Evolutionary conservation across 371 early-diverging fungal genomes (phyloP), one percentile per base, ranked within the genome.

Genomic region (Mucor sp.): DNA sequence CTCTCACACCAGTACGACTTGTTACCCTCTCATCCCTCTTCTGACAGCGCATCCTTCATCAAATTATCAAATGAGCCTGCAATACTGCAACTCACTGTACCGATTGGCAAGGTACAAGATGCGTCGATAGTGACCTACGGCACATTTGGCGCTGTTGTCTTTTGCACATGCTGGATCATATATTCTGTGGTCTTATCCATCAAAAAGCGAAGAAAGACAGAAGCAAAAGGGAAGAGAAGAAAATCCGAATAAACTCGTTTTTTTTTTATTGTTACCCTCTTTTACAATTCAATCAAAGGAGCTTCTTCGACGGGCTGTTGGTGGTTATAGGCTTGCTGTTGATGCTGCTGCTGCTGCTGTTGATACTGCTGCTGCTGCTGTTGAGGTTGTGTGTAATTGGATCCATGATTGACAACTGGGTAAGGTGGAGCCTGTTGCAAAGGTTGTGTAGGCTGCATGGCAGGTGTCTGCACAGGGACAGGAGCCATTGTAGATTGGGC

Each of bases 251-350:
- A 75, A 60, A 53, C 19, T 32, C 30, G 28, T 17, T 27, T 30
- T 27, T 15, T n/a, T 30, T 30, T n/a, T n/a, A 32, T 53, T 9
- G 4, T 12, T n/a, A n/a, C n/a, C n/a, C n/a, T n/a, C n/a, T n/a
- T 39, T 74, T 69, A 85, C 50, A 87, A 71, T 50, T 87, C 87
- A 76, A 87, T 87, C 61, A 87, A 69, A 62, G 78, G 81, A 14
- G 87, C 80, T 44, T 85, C 87, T 43, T 82, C 76, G n/a, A 72
- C 77, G 37, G 65, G 65, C 19, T 74, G 71, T 43, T 77, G 71
- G n/a, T 77, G 71, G n/a, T 71, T 69, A 14, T 69, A 60, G 12
- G 6, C 6, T 35, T 53, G 50, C 28, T 65, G 58, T 37, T 23
- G 21, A n/a, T n/a, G n/a, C 1, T 58, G 58, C 14, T 59, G 66